Evolutionary conservation across 164 flowering plant species (phyloP).

Genomic region (Sedum album): DNA sequence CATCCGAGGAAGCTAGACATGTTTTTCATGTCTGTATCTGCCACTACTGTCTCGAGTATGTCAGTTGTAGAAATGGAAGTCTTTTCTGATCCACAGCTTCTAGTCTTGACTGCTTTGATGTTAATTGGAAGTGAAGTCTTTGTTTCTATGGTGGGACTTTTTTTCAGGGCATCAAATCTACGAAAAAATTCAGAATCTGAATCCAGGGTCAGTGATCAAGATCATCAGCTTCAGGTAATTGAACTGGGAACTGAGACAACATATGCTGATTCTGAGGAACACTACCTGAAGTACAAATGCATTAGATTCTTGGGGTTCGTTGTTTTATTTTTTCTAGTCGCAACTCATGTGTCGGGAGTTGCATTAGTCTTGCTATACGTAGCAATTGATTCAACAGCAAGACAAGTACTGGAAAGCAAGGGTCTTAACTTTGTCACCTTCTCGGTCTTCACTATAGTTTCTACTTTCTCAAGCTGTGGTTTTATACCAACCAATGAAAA

Average conservation of each 20-base stretch:
- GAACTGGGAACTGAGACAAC: neutral
- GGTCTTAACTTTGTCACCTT: slow-evolving; percentile 23
- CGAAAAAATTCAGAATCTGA: no score
- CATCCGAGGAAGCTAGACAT: no score
- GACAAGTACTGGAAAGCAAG: slow-evolving; percentile 24
- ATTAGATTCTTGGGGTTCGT: no score
- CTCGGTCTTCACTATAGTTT: slow-evolving; percentile 32
- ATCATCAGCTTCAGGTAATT: neutral
- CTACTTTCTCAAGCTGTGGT: slow-evolving; percentile 54
- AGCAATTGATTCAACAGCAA: slow-evolving; percentile 19
- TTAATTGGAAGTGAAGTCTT: slow-evolving; percentile 71
- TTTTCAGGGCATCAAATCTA: neutral
- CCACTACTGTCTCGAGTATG: slow-evolving; percentile 69
- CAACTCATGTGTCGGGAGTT: no score
- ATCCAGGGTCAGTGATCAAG: no score
- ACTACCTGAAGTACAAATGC: no score
- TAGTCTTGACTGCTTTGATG: slow-evolving; percentile 56
- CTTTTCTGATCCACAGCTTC: slow-evolving; percentile 63
- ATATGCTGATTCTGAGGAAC: neutral
- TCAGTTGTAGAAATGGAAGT: slow-evolving; percentile 76
- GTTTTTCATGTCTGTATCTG: slow-evolving; percentile 76
- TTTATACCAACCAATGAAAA: slow-evolving; percentile 76
- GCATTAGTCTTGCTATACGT: slow-evolving; percentile 18
- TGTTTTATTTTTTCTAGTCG: no score
- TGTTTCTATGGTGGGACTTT: slow-evolving; percentile 42